Conservation (phyloP, 495 filamentous ascomycete species). For the Penicillium goetzii region DNA sequence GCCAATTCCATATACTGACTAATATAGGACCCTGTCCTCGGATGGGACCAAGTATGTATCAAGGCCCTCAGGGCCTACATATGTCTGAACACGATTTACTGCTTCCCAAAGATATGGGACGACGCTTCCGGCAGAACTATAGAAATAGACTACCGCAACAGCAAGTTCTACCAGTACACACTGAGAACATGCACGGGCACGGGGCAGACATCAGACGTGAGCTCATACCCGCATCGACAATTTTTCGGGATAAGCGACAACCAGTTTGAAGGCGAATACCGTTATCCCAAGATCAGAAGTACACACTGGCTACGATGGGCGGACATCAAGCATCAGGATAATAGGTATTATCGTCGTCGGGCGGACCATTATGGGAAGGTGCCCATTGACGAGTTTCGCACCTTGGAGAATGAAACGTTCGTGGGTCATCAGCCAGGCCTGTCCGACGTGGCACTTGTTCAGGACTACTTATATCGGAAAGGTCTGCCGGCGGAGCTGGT, state of each 20-base stretch:
- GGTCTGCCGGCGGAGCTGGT: constrained; percentile 24
- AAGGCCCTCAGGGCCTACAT: constrained; percentile 23
- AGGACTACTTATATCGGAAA: constrained; percentile 10
- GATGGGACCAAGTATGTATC: constrained; percentile 25
- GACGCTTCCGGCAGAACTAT: constrained; percentile 2
- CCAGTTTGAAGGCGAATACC: not conserved
- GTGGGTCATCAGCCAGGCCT: constrained; percentile 1
- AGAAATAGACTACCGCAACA: constrained; percentile 27
- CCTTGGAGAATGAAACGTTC: not conserved
- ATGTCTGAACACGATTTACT: constrained; percentile 23
- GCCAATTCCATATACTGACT: not conserved
- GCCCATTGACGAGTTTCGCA: constrained; percentile 21
- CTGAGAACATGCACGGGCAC: not conserved
- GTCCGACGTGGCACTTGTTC: constrained; percentile 3
- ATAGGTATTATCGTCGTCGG: not conserved
- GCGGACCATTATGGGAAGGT: constrained; percentile 8
- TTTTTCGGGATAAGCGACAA: constrained; percentile 11
- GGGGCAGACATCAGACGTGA: constrained; percentile 2
- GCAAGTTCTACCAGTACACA: constrained; percentile 23
- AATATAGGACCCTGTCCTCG: not conserved
- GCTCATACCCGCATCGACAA: constrained; percentile 4
- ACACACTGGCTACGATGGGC: not conserved
- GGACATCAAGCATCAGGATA: not conserved
- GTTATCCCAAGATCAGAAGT: not conserved
- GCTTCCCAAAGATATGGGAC: constrained; percentile 29